Evolutionary conservation across 2,329 filamentous ascomycete species (phyloP).

Genomic region (Seiridium cupressi): DNA sequence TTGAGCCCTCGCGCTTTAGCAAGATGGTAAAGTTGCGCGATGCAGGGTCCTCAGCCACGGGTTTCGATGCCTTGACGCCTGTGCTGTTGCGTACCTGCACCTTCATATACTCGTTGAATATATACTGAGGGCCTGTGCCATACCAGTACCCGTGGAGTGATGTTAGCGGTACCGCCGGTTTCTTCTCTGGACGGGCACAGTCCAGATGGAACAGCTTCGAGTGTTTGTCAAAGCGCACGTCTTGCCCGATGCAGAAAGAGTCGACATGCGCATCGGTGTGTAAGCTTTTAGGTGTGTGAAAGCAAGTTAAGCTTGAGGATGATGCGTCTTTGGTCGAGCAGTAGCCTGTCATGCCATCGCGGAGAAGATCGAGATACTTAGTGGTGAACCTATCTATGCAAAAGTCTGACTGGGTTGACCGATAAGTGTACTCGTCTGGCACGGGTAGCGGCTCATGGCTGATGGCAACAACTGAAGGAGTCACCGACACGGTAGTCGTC

Average conservation of each 20-base stretch:
- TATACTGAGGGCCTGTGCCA: neutral
- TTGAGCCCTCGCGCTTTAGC: slow-evolving; percentile 23
- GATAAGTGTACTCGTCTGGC: neutral
- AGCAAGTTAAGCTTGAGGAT: slow-evolving; percentile 1
- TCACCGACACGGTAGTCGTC: neutral
- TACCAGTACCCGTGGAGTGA: slow-evolving; percentile 3
- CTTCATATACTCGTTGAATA: neutral
- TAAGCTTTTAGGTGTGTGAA: slow-evolving; percentile 1
- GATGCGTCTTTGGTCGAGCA: neutral
- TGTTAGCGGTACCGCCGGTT: neutral
- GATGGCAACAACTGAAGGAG: neutral
- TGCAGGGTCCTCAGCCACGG: neutral
- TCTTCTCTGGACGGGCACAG: neutral
- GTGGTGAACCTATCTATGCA: slow-evolving; percentile 29
- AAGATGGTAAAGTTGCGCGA: slow-evolving; percentile 17
- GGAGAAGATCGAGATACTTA: slow-evolving; percentile 11
- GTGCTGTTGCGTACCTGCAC: neutral
- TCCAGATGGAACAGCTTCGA: neutral
- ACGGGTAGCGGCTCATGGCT: neutral
- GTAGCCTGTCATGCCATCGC: neutral
- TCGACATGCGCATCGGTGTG: neutral
- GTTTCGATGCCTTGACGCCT: neutral
- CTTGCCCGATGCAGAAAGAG: slow-evolving; percentile 6
- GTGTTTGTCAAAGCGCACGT: neutral
- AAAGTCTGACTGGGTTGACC: neutral